These are phyloP conservation scores for Cytospora mali DNA, from an alignment of 2,329 filamentous ascomycete genomes.

Conservation along the genomic window DNA sequence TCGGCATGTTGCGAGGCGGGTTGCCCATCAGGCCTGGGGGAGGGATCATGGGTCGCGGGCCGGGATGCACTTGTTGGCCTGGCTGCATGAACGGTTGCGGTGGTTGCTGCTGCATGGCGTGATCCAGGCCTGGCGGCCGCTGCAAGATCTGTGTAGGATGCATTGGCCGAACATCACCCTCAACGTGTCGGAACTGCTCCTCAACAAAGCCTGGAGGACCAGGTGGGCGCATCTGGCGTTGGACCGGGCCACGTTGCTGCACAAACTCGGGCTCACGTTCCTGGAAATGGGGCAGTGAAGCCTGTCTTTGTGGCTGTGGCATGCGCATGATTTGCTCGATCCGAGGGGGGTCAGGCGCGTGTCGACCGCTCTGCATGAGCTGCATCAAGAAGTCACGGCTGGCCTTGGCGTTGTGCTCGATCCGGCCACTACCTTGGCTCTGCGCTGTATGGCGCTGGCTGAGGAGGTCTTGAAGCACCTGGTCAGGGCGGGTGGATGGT, in stretches of 20 bases:
- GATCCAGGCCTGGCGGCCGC: slow-evolving; percentile 62
- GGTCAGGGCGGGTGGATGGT: slow-evolving; percentile 54
- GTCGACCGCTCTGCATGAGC: slow-evolving; percentile 68
- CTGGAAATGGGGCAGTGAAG: slow-evolving; percentile 48
- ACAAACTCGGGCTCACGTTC: slow-evolving; percentile 54
- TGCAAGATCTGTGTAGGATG: slow-evolving; percentile 67
- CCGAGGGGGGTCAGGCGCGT: slow-evolving; percentile 51
- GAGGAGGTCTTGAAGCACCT: slow-evolving; percentile 63
- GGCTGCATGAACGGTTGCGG: slow-evolving; percentile 44
- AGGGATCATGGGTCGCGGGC: slow-evolving; percentile 56
- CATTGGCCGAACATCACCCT: slow-evolving; percentile 50
- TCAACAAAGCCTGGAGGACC: slow-evolving; percentile 57
- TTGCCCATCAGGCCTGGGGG: slow-evolving; percentile 54
- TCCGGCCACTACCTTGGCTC: slow-evolving; percentile 52
- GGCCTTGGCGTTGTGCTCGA: slow-evolving; percentile 45
- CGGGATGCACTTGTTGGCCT: slow-evolving; percentile 44
- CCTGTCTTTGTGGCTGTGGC: slow-evolving; percentile 55
- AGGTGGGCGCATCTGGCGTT: slow-evolving; percentile 48
- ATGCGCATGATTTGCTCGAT: slow-evolving; percentile 58
- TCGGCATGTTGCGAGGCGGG: slow-evolving; percentile 48
- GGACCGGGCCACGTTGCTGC: slow-evolving; percentile 42
- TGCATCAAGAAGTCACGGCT: slow-evolving; percentile 83
- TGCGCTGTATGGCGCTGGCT: slow-evolving; percentile 59
- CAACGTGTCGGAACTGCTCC: slow-evolving; percentile 53
- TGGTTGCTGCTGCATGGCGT: slow-evolving; percentile 51